phyloP scores from a whole-genome alignment of 2,329 filamentous ascomycete species.

The Bipolaris oryzae region DNA sequence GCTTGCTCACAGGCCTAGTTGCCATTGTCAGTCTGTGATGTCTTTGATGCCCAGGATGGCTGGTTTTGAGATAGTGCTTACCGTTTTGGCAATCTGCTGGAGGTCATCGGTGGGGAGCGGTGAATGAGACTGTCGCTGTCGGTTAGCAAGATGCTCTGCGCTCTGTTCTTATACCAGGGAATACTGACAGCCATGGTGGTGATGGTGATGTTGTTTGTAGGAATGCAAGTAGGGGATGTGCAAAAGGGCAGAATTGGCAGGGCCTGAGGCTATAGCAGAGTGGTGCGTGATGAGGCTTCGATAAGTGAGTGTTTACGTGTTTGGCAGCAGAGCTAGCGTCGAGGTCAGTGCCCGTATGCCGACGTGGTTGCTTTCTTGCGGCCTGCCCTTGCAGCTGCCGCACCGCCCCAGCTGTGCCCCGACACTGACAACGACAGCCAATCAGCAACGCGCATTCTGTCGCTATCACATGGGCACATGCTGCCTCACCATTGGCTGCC shows the following conservation, averaged over 20 bases:
- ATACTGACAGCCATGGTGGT: constrained; percentile 40
- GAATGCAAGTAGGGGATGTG: constrained; percentile 13
- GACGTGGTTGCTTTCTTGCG: constrained; percentile 12
- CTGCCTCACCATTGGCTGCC: constrained; percentile 9
- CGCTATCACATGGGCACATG: constrained; percentile 8
- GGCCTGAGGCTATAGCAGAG: neutral
- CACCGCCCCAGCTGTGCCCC: neutral
- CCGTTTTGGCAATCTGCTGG: constrained; percentile 37
- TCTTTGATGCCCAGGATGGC: neutral
- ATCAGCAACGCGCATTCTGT: neutral
- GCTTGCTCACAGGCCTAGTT: constrained; percentile 79
- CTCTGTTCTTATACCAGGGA: neutral
- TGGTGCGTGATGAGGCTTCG: constrained; percentile 1
- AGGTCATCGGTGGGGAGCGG: constrained; percentile 44
- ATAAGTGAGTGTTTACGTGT: constrained; percentile 7
- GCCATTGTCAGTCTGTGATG: constrained; percentile 14
- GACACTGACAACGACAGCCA: neutral
- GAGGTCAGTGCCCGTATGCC: constrained; percentile 5
- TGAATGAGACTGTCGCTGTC: constrained; percentile 21
- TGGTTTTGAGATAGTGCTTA: constrained; percentile 17
- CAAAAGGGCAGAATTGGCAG: constrained; percentile 11
- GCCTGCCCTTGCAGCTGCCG: neutral
- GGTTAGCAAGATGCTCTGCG: constrained; percentile 1
- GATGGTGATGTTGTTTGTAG: constrained; percentile 17
- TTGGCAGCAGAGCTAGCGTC: constrained; percentile 7